These are phyloP conservation scores for Fusarium hainanense DNA, from an alignment of 2,329 filamentous ascomycete species.

Conservation along the genomic window DNA sequence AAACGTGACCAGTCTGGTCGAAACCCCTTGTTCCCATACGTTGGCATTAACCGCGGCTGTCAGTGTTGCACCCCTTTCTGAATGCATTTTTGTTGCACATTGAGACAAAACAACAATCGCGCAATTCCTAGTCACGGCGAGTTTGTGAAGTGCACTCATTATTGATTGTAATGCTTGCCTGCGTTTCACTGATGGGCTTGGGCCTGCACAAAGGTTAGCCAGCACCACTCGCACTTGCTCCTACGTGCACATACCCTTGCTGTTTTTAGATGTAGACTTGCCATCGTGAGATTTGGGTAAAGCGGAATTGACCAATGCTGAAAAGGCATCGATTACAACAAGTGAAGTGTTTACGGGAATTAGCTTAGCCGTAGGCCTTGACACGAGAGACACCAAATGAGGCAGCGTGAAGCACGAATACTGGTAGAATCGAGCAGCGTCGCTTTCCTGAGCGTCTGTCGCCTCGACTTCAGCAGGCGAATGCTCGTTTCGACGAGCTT, in stretches of 20 bases:
- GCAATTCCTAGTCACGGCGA: slow-evolving; percentile 78
- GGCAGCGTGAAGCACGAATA: slow-evolving; percentile 70
- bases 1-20: slow-evolving; percentile 80
- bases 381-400: slow-evolving; percentile 79
- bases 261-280: slow-evolving; percentile 52
- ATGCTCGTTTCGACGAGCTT: slow-evolving; percentile 12
- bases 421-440: slow-evolving; percentile 56
- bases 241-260: slow-evolving; percentile 51
- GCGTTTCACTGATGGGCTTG: slow-evolving; percentile 55
- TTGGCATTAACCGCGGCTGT: slow-evolving; percentile 78
- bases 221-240: slow-evolving; percentile 9
- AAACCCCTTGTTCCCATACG: slow-evolving; percentile 83
- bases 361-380: slow-evolving; percentile 71
- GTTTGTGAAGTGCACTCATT: slow-evolving; percentile 76
- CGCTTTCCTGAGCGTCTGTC: slow-evolving; percentile 27
- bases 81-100: slow-evolving; percentile 82
- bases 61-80: slow-evolving; percentile 73
- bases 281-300: slow-evolving; percentile 71
- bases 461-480: slow-evolving; percentile 13
- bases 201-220: slow-evolving; percentile 45
- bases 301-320: slow-evolving; percentile 78
- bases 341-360: slow-evolving; percentile 73
- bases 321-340: slow-evolving; percentile 81
- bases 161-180: slow-evolving; percentile 69
- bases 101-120: slow-evolving; percentile 83